phyloP scores from a whole-genome alignment of 2,329 filamentous ascomycete genomes.

The Colletotrichum phormii region DNA sequence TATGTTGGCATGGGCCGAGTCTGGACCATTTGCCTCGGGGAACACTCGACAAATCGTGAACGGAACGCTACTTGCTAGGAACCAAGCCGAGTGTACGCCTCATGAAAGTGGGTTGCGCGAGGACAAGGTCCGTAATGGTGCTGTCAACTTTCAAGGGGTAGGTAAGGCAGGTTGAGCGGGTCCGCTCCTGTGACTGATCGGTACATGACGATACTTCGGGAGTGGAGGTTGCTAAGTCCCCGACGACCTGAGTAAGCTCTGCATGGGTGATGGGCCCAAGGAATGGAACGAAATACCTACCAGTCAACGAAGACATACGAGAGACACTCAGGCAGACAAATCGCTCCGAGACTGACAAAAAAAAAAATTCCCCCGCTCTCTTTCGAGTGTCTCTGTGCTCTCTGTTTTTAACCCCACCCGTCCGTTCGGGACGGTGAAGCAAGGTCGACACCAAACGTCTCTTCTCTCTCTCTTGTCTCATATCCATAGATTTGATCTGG shows the following conservation, averaged over 20 bases:
- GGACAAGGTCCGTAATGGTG: conserved; percentile 30
- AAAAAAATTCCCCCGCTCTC: neutral
- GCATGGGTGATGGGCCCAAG: conserved; percentile 25
- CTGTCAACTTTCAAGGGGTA: conserved; percentile 25
- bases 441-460: neutral
- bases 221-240: conserved; percentile 32
- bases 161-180: conserved; percentile 27
- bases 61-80: conserved; percentile 11
- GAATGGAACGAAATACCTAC: neutral
- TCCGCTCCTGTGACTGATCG: conserved; percentile 17
- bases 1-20: conserved; percentile 20
- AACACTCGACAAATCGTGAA: conserved; percentile 17
- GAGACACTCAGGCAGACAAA: neutral
- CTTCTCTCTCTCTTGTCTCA: neutral
- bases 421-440: conserved; percentile 13
- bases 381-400: neutral
- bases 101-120: conserved; percentile 19
- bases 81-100: conserved; percentile 19
- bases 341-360: conserved; percentile 17
- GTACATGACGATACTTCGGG: conserved; percentile 32
- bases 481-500: neutral
- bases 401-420: conserved; percentile 18
- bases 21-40: conserved; percentile 23
- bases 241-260: conserved; percentile 36
- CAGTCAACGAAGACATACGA: neutral